Conservation (phyloP, 192 early-diverging fungal genomes). For the Umbelopsis ramanniana region DNA sequence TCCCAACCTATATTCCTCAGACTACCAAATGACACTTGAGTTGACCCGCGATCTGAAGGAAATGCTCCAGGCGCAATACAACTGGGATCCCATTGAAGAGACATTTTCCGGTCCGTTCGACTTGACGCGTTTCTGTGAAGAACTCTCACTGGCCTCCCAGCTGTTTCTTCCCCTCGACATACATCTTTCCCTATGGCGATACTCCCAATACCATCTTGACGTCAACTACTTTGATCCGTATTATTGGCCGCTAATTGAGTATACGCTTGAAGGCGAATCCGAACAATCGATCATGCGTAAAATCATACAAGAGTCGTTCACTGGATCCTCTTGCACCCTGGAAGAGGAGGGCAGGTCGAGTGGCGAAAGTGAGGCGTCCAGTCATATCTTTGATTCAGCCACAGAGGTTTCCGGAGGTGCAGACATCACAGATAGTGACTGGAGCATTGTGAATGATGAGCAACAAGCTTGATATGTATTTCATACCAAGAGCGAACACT, state of each 20-base stretch:
- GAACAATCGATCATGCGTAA: neutral
- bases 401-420: neutral
- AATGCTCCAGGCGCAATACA: neutral
- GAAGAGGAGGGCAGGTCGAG: neutral
- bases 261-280: neutral
- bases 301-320: neutral
- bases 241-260: no score
- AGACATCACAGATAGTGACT: slow-evolving; percentile 5
- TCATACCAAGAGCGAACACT: no score
- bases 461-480: neutral
- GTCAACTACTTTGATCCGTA: neutral
- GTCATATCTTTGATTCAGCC: slow-evolving; percentile 1
- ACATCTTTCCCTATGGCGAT: neutral
- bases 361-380: neutral
- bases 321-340: neutral
- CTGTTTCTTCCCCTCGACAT: neutral
- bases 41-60: neutral
- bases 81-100: neutral
- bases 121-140: neutral
- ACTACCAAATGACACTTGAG: neutral
- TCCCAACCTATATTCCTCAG: neutral
- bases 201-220: neutral
- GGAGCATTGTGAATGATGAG: neutral
- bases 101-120: neutral
- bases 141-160: neutral